Evolutionary conservation across 73 alveolate genomes (phyloP).

Genomic region (Stentor roeselii): DNA sequence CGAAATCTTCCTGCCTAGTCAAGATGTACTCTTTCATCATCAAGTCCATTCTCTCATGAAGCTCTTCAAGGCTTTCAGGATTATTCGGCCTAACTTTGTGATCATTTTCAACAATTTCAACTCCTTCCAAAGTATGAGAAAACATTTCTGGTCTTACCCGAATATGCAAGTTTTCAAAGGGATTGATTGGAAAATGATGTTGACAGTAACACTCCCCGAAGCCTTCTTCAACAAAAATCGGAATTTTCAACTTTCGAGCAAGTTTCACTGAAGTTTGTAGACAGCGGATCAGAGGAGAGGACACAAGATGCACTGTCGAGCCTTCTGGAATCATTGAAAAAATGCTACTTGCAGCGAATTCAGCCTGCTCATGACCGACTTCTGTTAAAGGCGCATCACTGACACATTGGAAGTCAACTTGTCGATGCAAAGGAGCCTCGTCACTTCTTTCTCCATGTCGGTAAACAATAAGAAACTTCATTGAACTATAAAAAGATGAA

Average conservation of each 20-base stretch:
- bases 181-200: neutral
- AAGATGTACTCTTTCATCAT: neutral
- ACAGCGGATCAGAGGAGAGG: conserved; percentile 19
- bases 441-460: conserved; percentile 27
- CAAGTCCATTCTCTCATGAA: neutral
- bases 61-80: neutral
- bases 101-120: neutral
- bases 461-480: neutral
- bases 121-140: neutral
- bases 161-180: neutral
- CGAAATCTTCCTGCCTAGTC: neutral
- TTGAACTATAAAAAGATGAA: no score
- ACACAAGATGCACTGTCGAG: neutral
- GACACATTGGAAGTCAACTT: conserved; percentile 9
- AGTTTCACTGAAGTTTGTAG: neutral
- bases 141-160: conserved; percentile 8
- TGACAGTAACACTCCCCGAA: conserved; percentile 13
- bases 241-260: neutral
- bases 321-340: conserved; percentile 4
- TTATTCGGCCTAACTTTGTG: conserved; percentile 4
- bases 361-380: conserved; percentile 12
- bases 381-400: conserved; percentile 10
- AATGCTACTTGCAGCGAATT: conserved; percentile 10
- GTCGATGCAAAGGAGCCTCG: neutral
- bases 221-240: conserved; percentile 23